Conservation (phyloP, 148 eudicot species). For the Rhododendron griersonianum region DNA sequence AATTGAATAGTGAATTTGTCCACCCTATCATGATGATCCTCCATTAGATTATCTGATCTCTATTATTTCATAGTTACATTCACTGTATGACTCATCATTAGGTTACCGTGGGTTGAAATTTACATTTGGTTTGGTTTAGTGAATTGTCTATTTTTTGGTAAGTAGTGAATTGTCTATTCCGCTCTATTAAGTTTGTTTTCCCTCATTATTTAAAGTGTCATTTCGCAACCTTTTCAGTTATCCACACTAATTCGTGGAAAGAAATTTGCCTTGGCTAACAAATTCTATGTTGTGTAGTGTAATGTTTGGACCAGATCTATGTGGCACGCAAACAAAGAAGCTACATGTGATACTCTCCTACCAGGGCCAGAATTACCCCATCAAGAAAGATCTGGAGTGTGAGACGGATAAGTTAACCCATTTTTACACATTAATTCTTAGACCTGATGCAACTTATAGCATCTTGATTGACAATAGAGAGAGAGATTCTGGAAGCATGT, state of each 20-base stretch:
- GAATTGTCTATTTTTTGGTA: neutral
- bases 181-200: neutral
- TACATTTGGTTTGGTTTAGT: neutral
- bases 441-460: slow-evolving; percentile 95
- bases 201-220: neutral
- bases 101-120: neutral
- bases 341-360: slow-evolving; percentile 76
- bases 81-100: neutral
- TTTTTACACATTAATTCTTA: slow-evolving; percentile 81
- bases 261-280: neutral
- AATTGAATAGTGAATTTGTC: neutral
- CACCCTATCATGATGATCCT: neutral
- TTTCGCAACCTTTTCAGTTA: neutral
- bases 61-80: neutral
- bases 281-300: slow-evolving; percentile 33
- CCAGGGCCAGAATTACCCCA: slow-evolving; percentile 77
- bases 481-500: slow-evolving; percentile 92
- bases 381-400: slow-evolving; percentile 68
- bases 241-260: neutral
- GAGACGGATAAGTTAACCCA: slow-evolving; percentile 92
- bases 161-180: neutral
- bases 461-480: slow-evolving; percentile 75
- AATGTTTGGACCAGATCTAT: slow-evolving; percentile 93
- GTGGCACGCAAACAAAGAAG: slow-evolving; percentile 76
- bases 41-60: neutral